Percentiles rank a stretch among this genome's conserved stretches.
Evolutionary conservation across 2,329 filamentous ascomycete species (phyloP).

Genomic region (Arthrobotrys sphaeroides): DNA sequence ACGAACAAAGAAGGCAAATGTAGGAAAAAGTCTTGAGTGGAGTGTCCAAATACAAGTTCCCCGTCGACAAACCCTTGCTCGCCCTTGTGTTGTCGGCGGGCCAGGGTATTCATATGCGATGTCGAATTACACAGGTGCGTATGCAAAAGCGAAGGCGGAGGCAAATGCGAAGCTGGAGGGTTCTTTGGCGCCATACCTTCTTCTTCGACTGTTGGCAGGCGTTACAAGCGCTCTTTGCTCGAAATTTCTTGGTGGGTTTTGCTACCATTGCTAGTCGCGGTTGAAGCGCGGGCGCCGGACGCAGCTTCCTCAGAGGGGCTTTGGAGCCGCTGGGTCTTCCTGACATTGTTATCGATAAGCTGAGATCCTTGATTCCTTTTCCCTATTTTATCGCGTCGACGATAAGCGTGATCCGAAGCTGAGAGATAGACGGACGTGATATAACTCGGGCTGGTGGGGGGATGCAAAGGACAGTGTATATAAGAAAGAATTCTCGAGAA

Average conservation of each 20-base stretch:
- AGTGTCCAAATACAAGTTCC: too few species aligned
- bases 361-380: neutral
- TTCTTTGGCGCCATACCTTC: conserved; percentile 12
- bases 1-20: too few species aligned
- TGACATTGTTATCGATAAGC: conserved; percentile 27
- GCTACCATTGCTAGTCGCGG: conserved; percentile 36
- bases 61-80: neutral
- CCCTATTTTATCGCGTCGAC: neutral
- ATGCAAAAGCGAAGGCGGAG: neutral
- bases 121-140: neutral
- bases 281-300: conserved; percentile 28
- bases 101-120: neutral
- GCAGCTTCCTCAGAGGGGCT: conserved; percentile 25
- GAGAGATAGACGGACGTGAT: neutral
- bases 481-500: neutral
- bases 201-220: conserved; percentile 43
- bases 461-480: neutral
- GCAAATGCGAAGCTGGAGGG: neutral
- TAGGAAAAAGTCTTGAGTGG: too few species aligned
- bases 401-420: neutral
- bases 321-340: conserved; percentile 30
- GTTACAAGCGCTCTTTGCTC: conserved; percentile 39
- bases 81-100: neutral
- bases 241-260: conserved; percentile 16
- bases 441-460: neutral